Base-by-base conservation (phyloP, 192 early-diverging fungal genomes). In the Entophlyctis luteolus region DNA sequence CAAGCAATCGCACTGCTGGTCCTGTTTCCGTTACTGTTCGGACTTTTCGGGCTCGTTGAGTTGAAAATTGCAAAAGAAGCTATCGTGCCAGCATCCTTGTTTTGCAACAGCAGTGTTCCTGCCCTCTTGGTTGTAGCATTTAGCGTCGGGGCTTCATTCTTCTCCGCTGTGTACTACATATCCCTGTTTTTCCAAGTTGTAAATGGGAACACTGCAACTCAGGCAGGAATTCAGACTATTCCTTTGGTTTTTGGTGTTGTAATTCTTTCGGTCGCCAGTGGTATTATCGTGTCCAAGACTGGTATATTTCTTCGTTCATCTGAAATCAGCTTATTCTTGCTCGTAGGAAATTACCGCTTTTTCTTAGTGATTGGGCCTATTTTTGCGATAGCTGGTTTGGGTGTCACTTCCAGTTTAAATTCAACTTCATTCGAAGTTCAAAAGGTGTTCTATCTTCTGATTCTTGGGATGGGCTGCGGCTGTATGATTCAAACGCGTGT, bases 171-270 rank as follows among this genome's bases (percentile, higher is more conserved):
- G 16, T 93, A 86, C 72, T 95, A 91, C 72, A 62, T 90, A n/a
- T 87, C 91, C 28, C 59, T 77, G 38, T 94, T 88, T 74, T 93
- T 94, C 72, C 86, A 93, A 72, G 79, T 96, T 47, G 89, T 93
- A 22, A 78, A 86, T 48, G 87, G 83, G 28, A 84, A 88, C 36
- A 63, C 75, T 14, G 89, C 93, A 0, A 93, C 89, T 1, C 73
- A 80, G 6, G 85, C 91, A 1, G 93, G 93, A 42, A 59, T 92
- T 14, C 78, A 88, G 39, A 74, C 87, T 53, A 75, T 96, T 53
- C 90, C 92, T 0, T 83, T 90, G 52, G 83, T 93, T 12, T 53
- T 87, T 8, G 89, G 90, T 23, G 79, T 89, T 22, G 87, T 92
- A 29, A 25, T 91, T 14, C 62, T 87, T 10, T 87, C 84, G 36